phyloP scores from a whole-genome alignment of 495 filamentous ascomycete genomes.

The Talaromyces trachyspermus region DNA sequence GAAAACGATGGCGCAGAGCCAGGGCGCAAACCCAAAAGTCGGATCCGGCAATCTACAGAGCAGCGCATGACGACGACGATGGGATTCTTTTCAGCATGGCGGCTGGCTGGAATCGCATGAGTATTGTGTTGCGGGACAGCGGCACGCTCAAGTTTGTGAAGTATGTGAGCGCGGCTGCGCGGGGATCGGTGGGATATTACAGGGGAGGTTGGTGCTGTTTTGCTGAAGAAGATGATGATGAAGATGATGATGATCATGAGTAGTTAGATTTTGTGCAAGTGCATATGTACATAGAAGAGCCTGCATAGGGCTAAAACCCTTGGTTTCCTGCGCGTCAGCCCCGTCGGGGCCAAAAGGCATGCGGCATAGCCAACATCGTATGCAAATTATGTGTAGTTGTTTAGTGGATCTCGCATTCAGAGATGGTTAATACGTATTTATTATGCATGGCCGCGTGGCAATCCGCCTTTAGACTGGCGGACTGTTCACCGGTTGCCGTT shows the following conservation, averaged over 20 bases:
- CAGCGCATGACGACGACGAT: conserved; percentile 62
- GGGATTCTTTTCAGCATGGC: conserved; percentile 85
- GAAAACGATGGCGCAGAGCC: conserved; percentile 20
- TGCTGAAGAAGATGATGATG: conserved; percentile 34
- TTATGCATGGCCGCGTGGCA: too few species aligned
- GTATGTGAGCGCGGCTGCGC: conserved; percentile 76
- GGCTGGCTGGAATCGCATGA: conserved; percentile 82
- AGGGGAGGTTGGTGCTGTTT: conserved; percentile 49
- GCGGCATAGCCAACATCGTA: too few species aligned
- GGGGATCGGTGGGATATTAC: conserved; percentile 90
- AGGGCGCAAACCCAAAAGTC: too few species aligned
- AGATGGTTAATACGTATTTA: too few species aligned
- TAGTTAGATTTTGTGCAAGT: not conserved
- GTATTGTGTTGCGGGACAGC: conserved; percentile 79
- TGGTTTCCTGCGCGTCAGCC: too few species aligned
- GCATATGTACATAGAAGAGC: not conserved
- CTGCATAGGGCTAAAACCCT: too few species aligned
- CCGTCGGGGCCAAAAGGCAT: too few species aligned
- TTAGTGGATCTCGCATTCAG: too few species aligned
- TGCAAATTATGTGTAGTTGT: too few species aligned
- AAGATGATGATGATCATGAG: conserved; percentile 20
- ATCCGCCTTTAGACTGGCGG: too few species aligned
- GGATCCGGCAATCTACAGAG: conserved; percentile 67
- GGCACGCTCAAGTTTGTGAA: conserved; percentile 90
- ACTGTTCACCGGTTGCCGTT: too few species aligned